These are phyloP conservation scores for Rusavskia elegans DNA, from an alignment of 495 filamentous ascomycete genomes.

Conservation along the genomic window DNA sequence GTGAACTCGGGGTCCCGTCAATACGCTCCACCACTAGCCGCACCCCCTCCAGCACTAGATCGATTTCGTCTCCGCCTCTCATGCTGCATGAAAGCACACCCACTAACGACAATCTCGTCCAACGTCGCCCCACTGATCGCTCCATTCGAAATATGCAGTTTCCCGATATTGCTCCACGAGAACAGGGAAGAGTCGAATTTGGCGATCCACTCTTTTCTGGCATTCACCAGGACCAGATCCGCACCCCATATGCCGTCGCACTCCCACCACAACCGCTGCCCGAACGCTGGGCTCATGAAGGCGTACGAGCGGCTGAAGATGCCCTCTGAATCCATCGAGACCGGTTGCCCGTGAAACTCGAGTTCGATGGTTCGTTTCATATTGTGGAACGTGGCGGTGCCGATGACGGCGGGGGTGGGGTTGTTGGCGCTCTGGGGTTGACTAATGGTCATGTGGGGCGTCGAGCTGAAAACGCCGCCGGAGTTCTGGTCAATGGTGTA, in stretches of 20 bases:
- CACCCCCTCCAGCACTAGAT: no score
- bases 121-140: constrained; percentile 1
- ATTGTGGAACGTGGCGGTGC: constrained; percentile 4
- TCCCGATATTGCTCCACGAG: constrained; percentile 4
- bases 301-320: background rate
- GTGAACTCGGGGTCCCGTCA: no score
- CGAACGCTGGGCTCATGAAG: background rate
- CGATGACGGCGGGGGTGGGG: background rate
- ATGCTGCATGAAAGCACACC: constrained; percentile 12
- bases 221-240: constrained; percentile 1
- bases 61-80: constrained; percentile 5
- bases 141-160: background rate
- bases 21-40: no score
- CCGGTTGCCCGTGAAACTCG: background rate
- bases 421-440: background rate
- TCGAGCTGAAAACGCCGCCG: constrained; percentile 4
- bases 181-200: background rate
- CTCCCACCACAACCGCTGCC: constrained; percentile 4
- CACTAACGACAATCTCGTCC: constrained; percentile 14
- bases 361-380: constrained; percentile 1
- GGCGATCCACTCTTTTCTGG: constrained; percentile 1
- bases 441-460: constrained; percentile 2
- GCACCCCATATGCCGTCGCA: background rate
- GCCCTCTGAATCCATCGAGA: background rate
- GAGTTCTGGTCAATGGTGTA: constrained; percentile 1